phyloP scores from a whole-genome alignment of 352 stramenopile genomes.

The Globisporangium recalcitrans region DNA sequence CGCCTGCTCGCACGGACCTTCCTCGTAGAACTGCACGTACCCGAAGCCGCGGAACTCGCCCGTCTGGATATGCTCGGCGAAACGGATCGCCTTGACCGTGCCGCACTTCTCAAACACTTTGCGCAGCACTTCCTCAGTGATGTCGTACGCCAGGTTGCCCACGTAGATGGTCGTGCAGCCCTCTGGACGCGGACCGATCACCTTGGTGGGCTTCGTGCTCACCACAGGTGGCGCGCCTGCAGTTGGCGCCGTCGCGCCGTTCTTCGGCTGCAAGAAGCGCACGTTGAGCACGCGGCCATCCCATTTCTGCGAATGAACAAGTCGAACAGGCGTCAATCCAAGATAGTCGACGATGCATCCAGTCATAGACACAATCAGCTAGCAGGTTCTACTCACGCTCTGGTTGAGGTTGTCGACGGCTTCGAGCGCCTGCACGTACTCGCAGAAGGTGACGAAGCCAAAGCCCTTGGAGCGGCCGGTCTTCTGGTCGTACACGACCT shows the following conservation, averaged over 20 bases:
- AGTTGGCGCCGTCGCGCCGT: conserved; percentile 8
- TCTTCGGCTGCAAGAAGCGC: conserved; percentile 78
- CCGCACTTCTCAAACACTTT: conserved; percentile 80
- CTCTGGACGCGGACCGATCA: conserved; percentile 62
- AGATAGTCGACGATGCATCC: too few species aligned
- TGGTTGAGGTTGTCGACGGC: conserved; percentile 76
- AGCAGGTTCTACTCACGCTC: conserved; percentile 21
- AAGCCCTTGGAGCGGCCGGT: conserved; percentile 71
- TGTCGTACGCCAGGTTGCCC: conserved; percentile 95
- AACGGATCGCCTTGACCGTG: conserved; percentile 73
- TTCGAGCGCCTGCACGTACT: conserved; percentile 76
- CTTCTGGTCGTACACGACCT: conserved; percentile 70
- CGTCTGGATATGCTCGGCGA: conserved; percentile 82
- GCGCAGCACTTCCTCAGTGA: conserved; percentile 83
- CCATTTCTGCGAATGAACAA: conserved; percentile 50
- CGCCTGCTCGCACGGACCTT: conserved; percentile 80
- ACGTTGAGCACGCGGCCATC: conserved; percentile 78
- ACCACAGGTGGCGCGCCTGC: conserved; percentile 5
- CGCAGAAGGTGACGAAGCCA: conserved; percentile 78
- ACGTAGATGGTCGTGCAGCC: conserved; percentile 93
- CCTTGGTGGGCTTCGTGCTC: conserved; percentile 30
- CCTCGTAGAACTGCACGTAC: conserved; percentile 93
- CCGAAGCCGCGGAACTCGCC: conserved; percentile 84
- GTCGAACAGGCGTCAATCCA: background rate
- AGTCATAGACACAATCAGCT: too few species aligned